Base-by-base conservation (phyloP, 108 stramenopile species). In the Skeletonema tropicum region DNA sequence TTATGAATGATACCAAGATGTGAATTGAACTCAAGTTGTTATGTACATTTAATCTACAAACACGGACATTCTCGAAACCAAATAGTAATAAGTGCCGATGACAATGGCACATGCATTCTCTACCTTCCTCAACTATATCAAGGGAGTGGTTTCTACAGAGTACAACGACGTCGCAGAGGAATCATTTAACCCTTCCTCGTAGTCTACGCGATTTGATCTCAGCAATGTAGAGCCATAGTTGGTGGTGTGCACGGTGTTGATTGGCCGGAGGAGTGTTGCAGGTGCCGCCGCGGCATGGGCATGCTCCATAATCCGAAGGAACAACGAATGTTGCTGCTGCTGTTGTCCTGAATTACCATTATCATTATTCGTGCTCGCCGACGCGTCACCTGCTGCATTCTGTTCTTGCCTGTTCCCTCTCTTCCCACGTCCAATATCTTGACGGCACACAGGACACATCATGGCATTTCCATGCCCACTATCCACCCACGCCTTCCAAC, bases 371-470 rank as follows among this genome's bases (percentile, higher is more conserved):
- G 21, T 10, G 52, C 23, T 23, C 5, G 52, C 10, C 52, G 52
- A 2, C 2, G 52, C 17, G 10, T 23, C n/a, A 23, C 52, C n/a
- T 9, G 7, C 48, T 21, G 17, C 21, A 55, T 8, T 1, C 5
- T 55, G 21, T 7, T 11, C 23, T 7, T 11, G 52, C 45, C 19
- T 55, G 1, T 45, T n/a, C 32, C 31, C 45, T 19, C 25, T 49
- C 58, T 80, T 80, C 1, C 52, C 58, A 9, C 70, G 48, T 21
- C 91, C 90, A 17, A 91, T 83, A 77, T 92, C 89, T 70, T 91
- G 89, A 8, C 91, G 87, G 77, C 94, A 95, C 3, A 95, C 88
- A 9, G 94, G 94, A 68, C 94, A 95, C 31, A 87, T 82, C 76
- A 81, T 87, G 21, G 89, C 89, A 80, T 95, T 92, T 12, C 91